A percentile compares a stretch with the other conserved stretches of the same genome.
Conservation (phyloP, 805 yeast species). For the Vanderwaltozyma verrucispora region DNA sequence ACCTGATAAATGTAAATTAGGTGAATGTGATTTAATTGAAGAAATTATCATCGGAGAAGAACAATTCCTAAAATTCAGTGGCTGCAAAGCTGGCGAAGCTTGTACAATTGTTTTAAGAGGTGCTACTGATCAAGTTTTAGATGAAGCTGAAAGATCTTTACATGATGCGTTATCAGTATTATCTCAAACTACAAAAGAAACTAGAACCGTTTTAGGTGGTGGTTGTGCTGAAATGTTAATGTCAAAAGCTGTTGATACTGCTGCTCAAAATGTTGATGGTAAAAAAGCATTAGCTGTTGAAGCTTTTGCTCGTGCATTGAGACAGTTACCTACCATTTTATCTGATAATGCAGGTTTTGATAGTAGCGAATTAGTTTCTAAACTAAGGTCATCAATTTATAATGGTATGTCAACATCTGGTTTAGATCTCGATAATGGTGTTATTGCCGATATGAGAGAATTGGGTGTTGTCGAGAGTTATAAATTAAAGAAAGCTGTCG, state of each 20-base stretch:
- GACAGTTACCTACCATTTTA: slow-evolving; percentile 89
- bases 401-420: slow-evolving; percentile 90
- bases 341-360: slow-evolving; percentile 98
- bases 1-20: slow-evolving; percentile 78
- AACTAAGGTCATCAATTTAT: slow-evolving; percentile 74
- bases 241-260: slow-evolving; percentile 93
- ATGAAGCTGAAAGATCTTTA: slow-evolving; percentile 92
- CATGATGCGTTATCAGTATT: slow-evolving; percentile 95
- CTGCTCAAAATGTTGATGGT: slow-evolving; percentile 86
- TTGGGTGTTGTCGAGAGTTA: slow-evolving; percentile 87
- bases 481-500: slow-evolving; percentile 88
- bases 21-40: slow-evolving; percentile 82
- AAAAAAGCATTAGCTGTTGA: slow-evolving; percentile 91
- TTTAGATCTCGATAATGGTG: slow-evolving; percentile 74
- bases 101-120: slow-evolving; percentile 95
- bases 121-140: slow-evolving; percentile 92
- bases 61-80: slow-evolving; percentile 82
- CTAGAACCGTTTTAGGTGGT: slow-evolving; percentile 88
- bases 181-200: slow-evolving; percentile 87
- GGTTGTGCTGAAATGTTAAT: slow-evolving; percentile 93
- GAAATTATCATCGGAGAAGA: slow-evolving; percentile 93
- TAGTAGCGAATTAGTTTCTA: slow-evolving; percentile 83
- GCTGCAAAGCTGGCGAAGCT: slow-evolving; percentile 91
- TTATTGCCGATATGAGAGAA: slow-evolving; percentile 88
- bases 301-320: slow-evolving; percentile 84